phyloP scores from a whole-genome alignment of 345 rosid genomes.

The Lepidium didymum region DNA sequence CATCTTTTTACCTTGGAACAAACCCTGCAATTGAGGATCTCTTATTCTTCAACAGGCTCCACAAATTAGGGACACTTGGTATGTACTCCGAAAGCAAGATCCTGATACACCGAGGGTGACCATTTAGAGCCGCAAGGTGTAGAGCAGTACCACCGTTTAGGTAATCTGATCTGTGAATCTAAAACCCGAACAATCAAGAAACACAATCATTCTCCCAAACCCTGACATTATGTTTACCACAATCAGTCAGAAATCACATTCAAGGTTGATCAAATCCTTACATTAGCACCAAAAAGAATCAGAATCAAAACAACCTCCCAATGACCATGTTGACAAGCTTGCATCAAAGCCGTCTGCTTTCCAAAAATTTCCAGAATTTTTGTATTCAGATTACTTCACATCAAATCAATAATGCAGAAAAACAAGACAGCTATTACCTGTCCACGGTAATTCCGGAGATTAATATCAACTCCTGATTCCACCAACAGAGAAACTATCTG shows the following conservation, averaged over 20 bases:
- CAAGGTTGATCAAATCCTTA: constrained; percentile 28
- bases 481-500: constrained; percentile 91
- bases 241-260: background rate
- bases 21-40: constrained; percentile 42
- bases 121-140: constrained; percentile 89
- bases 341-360: constrained; percentile 94
- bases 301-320: constrained; percentile 93
- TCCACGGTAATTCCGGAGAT: constrained; percentile 94
- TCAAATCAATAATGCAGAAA: background rate
- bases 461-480: constrained; percentile 96
- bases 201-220: constrained; percentile 6
- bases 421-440: constrained; percentile 46
- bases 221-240: background rate
- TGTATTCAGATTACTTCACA: background rate
- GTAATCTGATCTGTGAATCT: constrained; percentile 92
- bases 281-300: constrained; percentile 86
- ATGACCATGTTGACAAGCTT: constrained; percentile 98
- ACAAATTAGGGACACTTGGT: constrained; percentile 58
- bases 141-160: constrained; percentile 95
- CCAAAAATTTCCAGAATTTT: background rate
- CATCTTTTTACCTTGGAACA: constrained; percentile 37
- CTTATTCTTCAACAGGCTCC: constrained; percentile 40
- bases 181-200: background rate
- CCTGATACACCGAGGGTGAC: constrained; percentile 79
- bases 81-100: constrained; percentile 83